Conservation (phyloP, 2,329 filamentous ascomycete species). For the Thelonectria blattea region DNA sequence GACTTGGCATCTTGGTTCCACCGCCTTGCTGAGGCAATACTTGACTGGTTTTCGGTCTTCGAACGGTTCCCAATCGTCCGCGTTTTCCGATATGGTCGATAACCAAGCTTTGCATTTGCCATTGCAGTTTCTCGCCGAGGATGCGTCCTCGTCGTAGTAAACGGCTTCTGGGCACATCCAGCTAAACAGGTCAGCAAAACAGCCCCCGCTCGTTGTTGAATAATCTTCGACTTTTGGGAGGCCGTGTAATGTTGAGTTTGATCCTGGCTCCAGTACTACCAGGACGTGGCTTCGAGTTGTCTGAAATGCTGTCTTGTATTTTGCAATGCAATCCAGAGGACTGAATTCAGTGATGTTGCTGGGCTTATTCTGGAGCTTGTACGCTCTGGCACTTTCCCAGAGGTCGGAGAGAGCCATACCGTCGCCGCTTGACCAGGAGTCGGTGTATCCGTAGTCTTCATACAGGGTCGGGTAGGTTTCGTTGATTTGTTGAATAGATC, state of each 20-base stretch:
- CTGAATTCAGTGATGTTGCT: background rate
- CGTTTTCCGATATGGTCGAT: background rate
- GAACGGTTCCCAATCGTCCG: conserved; percentile 10
- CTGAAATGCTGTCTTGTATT: conserved; percentile 15
- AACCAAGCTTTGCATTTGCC: too few relatives aligned
- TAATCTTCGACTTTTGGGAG: background rate
- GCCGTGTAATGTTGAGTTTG: background rate
- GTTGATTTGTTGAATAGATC: too few relatives aligned
- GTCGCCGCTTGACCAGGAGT: too few relatives aligned
- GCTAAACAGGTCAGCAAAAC: background rate
- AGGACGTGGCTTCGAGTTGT: conserved; percentile 9
- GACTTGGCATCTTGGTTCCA: background rate
- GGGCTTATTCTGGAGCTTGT: background rate
- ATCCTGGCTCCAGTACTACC: conserved; percentile 1
- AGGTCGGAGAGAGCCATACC: background rate
- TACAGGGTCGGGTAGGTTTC: too few relatives aligned
- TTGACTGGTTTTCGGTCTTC: background rate
- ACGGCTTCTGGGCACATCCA: conserved; percentile 22
- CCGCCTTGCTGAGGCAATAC: conserved; percentile 19
- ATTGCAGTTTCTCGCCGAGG: too few relatives aligned
- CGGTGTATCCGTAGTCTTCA: too few relatives aligned
- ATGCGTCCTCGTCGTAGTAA: too few relatives aligned
- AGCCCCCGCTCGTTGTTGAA: background rate
- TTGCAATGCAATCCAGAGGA: conserved; percentile 11
- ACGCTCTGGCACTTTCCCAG: background rate